Percentiles rank a stretch among this genome's conserved stretches.
These are phyloP conservation scores for Hypoxylon sp. DNA, from an alignment of 2,329 filamentous ascomycete species.

Conservation along the genomic window DNA sequence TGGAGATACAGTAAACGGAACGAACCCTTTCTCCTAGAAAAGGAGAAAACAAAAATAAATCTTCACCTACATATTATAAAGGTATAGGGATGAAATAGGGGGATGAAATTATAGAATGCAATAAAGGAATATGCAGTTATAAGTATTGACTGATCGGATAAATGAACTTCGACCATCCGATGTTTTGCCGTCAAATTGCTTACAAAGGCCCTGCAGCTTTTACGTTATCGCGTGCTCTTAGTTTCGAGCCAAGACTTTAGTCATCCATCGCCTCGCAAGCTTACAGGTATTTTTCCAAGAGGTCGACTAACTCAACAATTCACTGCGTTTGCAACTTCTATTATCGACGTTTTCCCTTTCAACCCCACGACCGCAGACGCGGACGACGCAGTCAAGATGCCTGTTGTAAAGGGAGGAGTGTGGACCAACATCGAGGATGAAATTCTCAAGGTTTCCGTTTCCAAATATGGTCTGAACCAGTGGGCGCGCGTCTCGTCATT, in stretches of 20 bases:
- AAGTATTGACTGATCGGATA: not conserved
- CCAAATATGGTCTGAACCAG: slow-evolving; percentile 95
- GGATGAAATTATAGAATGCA: not conserved
- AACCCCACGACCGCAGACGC: slow-evolving; percentile 15
- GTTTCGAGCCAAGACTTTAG: slow-evolving; percentile 31
- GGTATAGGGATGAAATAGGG: slow-evolving; percentile 1
- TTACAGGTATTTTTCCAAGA: slow-evolving; percentile 23
- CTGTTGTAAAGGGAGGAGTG: slow-evolving; percentile 80
- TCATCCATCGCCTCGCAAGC: slow-evolving; percentile 29
- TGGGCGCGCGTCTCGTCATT: slow-evolving; percentile 99
- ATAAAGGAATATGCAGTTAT: not conserved
- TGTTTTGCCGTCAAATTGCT: not conserved
- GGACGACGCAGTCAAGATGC: slow-evolving; percentile 63
- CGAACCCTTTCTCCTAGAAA: no score
- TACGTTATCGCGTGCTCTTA: slow-evolving; percentile 17
- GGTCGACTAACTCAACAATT: slow-evolving; percentile 3
- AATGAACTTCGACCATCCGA: not conserved
- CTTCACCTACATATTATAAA: no score
- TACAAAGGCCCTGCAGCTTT: not conserved
- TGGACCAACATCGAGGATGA: slow-evolving; percentile 90
- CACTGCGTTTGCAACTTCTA: not conserved
- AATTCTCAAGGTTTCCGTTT: slow-evolving; percentile 94
- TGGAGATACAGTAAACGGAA: no score
- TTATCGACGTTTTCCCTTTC: slow-evolving; percentile 12
- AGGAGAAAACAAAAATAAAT: no score